phyloP scores from a whole-genome alignment of 1,139 yeast species.

The Taphrina communis region DNA sequence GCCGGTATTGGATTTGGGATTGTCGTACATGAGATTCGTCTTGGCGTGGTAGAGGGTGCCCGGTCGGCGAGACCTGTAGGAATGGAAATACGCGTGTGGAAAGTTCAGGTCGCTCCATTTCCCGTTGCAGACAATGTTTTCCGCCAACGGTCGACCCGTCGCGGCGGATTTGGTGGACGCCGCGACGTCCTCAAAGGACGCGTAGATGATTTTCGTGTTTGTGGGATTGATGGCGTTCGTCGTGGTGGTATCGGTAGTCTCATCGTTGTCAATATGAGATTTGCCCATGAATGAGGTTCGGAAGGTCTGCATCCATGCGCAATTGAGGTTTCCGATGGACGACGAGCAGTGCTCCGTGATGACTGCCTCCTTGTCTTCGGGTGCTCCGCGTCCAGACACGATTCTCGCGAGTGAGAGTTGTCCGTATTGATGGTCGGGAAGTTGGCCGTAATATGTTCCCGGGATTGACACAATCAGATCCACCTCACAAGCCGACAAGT shows the following conservation, averaged over 20 bases:
- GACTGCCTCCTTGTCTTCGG: background rate
- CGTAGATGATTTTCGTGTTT: conserved; percentile 24
- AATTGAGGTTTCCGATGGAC: conserved; percentile 12
- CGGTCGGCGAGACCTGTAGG: background rate
- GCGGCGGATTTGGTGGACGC: background rate
- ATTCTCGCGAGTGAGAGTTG: background rate
- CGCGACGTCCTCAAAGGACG: conserved; percentile 4
- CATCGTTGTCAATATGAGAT: background rate
- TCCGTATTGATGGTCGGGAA: conserved; percentile 9
- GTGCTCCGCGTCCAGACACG: background rate
- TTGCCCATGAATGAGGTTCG: background rate
- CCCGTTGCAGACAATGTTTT: conserved; percentile 14
- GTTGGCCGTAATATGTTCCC: conserved; percentile 12
- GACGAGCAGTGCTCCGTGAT: conserved; percentile 12
- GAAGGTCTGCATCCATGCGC: conserved; percentile 15
- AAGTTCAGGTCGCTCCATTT: conserved; percentile 6
- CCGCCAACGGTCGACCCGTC: conserved; percentile 3
- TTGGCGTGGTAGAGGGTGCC: conserved; percentile 19
- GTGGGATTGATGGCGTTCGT: background rate
- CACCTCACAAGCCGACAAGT: conserved; percentile 2
- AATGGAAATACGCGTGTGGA: background rate
- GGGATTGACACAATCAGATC: conserved; percentile 2
- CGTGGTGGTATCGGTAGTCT: background rate
- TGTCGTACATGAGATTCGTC: background rate
- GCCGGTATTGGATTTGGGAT: background rate